Base-by-base conservation (phyloP, 2,329 filamentous ascomycete species). In the Ampelomyces quisqualis region DNA sequence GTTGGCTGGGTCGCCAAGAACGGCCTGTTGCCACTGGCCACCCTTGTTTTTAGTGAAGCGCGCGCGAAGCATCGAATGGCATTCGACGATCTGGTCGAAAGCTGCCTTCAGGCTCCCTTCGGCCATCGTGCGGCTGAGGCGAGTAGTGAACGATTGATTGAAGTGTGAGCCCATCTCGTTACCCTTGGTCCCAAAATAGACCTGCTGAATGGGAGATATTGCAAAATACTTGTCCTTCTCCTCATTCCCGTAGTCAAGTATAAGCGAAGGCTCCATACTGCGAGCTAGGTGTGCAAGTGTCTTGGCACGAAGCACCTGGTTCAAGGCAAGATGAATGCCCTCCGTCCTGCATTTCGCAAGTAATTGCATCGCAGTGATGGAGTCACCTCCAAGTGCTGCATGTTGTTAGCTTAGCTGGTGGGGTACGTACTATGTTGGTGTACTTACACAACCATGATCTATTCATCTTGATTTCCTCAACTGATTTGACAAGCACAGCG, bases 81-180 rank as follows among this genome's bases (percentile, higher is more conserved):
- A 57, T 9, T 48, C 36, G 2, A 64, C 58, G 21, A 68, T 53
- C 1, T 38, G 29, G 32, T 60, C 43, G 3, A 64, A n/a, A 37
- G 43, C n/a, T 21, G 43, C 18, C 64, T 62, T 14, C 21, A 61
- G 26, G 57, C 58, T 22, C 3, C 22, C 15, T 4, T 35, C 20
- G 37, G 55, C 60, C 0, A 70, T 14, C 2, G 42, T 47, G 11
- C 52, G 59, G 5, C 62, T 55, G 6, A 75, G 32, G 1, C 60
- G 59, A 4, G 76, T 49, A 1, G 69, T 62, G 28, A 72, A 73
- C 7, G 69, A 74, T 43, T 76, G 73, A 39, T 75, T 75, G 57
- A 73, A 73, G 17, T 69, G 69, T 5, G 54, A 51, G 13, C 70
- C 56, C 3, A 65, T 66, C 2, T 68, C 51, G 9, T 55, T 40